Conservation (phyloP, 106 monocot genomes). For the Hemerocallis citrina region DNA sequence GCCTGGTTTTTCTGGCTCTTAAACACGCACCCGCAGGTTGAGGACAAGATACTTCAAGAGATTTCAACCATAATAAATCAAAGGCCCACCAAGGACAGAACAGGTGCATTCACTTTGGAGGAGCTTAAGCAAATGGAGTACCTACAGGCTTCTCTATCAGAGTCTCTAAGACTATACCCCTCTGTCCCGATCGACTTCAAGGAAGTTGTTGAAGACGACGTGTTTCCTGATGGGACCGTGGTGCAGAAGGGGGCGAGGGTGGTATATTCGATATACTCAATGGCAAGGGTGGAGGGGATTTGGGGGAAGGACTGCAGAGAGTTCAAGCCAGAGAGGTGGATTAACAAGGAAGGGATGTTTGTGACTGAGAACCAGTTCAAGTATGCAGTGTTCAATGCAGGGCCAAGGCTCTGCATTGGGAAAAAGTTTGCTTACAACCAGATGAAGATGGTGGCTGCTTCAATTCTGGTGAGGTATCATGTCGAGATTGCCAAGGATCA, state of each 20-base stretch:
- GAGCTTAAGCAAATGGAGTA: constrained; percentile 76
- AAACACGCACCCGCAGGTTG: constrained; percentile 41
- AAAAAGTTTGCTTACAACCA: constrained; percentile 95
- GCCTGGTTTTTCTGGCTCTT: constrained; percentile 95
- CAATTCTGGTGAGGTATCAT: constrained; percentile 45
- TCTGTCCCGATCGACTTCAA: constrained; percentile 90
- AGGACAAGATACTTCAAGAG: constrained; percentile 44
- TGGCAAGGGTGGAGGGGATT: constrained; percentile 55
- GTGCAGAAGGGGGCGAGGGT: constrained; percentile 50
- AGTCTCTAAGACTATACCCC: constrained; percentile 81
- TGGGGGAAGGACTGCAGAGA: constrained; percentile 88
- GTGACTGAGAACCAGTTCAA: constrained; percentile 64
- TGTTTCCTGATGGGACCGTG: constrained; percentile 58
- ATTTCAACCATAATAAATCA: constrained; percentile 18
- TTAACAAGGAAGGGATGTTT: constrained; percentile 30
- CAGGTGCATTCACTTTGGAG: neutral
- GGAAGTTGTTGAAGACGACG: constrained; percentile 58
- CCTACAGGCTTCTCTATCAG: constrained; percentile 75
- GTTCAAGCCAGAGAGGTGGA: constrained; percentile 86
- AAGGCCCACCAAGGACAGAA: neutral
- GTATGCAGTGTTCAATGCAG: constrained; percentile 86
- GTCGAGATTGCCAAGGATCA: constrained; percentile 55
- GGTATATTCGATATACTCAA: constrained; percentile 75
- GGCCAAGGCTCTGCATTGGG: constrained; percentile 88
- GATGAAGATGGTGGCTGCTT: constrained; percentile 91